These are phyloP conservation scores for Botrytis byssoidea DNA, from an alignment of 2,329 filamentous ascomycete species.

Conservation along the genomic window DNA sequence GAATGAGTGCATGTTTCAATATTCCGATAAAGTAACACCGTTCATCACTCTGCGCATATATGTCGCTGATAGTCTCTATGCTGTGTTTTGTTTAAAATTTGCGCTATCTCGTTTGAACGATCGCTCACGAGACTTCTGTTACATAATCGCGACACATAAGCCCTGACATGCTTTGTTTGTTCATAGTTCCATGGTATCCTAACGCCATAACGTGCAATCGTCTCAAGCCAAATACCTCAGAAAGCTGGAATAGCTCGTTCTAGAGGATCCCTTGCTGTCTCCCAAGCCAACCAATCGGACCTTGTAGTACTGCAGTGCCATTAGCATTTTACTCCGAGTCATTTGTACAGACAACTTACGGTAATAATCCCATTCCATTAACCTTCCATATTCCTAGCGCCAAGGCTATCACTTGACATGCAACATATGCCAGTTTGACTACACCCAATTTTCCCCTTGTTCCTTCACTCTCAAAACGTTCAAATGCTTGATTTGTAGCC, in stretches of 20 bases:
- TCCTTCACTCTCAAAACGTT: constrained; percentile 80
- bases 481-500: constrained; percentile 82
- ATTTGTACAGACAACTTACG: constrained; percentile 55
- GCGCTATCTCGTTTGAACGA: not conserved
- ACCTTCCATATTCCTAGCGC: constrained; percentile 93
- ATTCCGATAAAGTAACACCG: not conserved
- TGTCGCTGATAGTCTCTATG: not conserved
- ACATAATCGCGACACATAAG: not conserved
- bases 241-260: constrained; percentile 40
- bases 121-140: not conserved
- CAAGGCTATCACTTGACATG: constrained; percentile 81
- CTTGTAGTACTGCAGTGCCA: constrained; percentile 70
- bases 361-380: constrained; percentile 91
- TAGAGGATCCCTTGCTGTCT: constrained; percentile 46
- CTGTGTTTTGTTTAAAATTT: not conserved
- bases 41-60: not conserved
- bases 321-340: constrained; percentile 34
- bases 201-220: not conserved
- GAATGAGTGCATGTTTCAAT: not conserved
- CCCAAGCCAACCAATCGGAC: constrained; percentile 98
- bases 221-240: constrained; percentile 24
- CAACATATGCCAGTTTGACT: constrained; percentile 84
- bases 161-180: not conserved
- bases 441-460: constrained; percentile 71
- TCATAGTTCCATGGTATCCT: constrained; percentile 1